These are phyloP conservation scores for Liriodendron chinense DNA, from an alignment of 164 flowering plant genomes.

Conservation along the genomic window DNA sequence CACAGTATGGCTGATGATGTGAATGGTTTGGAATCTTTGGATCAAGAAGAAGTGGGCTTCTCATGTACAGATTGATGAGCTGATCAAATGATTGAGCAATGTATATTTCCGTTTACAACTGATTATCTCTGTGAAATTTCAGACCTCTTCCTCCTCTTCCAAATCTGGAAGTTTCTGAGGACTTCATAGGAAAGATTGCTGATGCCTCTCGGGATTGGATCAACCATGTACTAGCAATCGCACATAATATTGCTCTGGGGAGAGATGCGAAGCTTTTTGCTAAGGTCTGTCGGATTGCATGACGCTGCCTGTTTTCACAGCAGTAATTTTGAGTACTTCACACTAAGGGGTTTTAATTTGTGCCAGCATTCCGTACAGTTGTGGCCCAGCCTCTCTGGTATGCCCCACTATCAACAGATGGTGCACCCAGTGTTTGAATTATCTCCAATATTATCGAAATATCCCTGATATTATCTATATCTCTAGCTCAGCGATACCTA, in stretches of 20 bases:
- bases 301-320: neutral
- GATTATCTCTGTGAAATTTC: constrained; percentile 7
- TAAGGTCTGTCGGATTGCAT: constrained; percentile 60
- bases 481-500: no score
- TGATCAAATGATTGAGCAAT: neutral
- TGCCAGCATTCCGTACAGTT: neutral
- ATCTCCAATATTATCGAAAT: no score
- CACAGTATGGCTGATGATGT: neutral
- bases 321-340: neutral
- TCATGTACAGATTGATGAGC: neutral
- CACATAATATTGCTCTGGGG: constrained; percentile 58
- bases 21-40: neutral
- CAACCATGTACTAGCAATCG: constrained; percentile 53
- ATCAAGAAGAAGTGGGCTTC: neutral
- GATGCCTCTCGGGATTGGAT: constrained; percentile 40
- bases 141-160: constrained; percentile 94
- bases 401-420: neutral
- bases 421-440: no score
- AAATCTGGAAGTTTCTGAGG: constrained; percentile 71
- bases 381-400: neutral
- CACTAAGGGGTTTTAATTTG: neutral
- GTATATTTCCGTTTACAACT: neutral
- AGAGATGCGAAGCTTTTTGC: constrained; percentile 50
- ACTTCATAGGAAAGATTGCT: constrained; percentile 38
- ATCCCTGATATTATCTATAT: no score